phyloP scores from a whole-genome alignment of 2,329 filamentous ascomycete genomes.

The Pseudovirgaria hyperparasitica region DNA sequence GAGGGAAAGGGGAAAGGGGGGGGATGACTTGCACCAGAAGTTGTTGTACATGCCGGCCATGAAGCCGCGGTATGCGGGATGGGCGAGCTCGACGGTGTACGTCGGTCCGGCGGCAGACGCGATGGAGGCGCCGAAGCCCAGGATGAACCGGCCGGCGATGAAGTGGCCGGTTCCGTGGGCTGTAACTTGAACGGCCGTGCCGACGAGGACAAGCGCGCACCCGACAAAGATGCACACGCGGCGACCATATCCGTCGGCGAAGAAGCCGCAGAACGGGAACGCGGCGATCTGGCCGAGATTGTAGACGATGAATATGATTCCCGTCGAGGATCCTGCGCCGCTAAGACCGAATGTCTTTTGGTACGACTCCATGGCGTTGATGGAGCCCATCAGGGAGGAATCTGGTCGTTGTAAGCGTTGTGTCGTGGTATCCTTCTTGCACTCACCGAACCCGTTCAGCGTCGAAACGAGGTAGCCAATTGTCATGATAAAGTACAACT shows the following conservation, averaged over 20 bases:
- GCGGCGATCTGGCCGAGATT: conserved; percentile 38
- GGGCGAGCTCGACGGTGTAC: conserved; percentile 48
- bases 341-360: conserved; percentile 36
- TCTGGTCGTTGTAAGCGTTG: no score
- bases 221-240: conserved; percentile 45
- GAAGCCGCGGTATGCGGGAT: conserved; percentile 47
- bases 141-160: conserved; percentile 33
- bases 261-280: conserved; percentile 31
- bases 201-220: conserved; percentile 38
- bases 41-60: conserved; percentile 45
- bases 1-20: no score
- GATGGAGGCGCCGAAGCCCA: conserved; percentile 39
- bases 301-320: conserved; percentile 34
- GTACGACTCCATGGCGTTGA: conserved; percentile 41
- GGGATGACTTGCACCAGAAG: conserved; percentile 31
- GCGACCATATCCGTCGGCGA: conserved; percentile 34
- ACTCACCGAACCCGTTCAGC: conserved; percentile 21
- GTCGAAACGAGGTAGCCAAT: conserved; percentile 22
- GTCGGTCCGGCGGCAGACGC: conserved; percentile 43
- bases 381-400: conserved; percentile 30
- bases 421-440: no score
- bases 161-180: conserved; percentile 37
- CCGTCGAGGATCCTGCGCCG: conserved; percentile 35
- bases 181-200: conserved; percentile 39
- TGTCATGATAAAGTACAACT: conserved; percentile 21